Percentiles rank a stretch among this genome's conserved stretches.
These are phyloP conservation scores for Lasiodiplodia sp. DNA, from an alignment of 2,329 filamentous ascomycete species.

Conservation along the genomic window DNA sequence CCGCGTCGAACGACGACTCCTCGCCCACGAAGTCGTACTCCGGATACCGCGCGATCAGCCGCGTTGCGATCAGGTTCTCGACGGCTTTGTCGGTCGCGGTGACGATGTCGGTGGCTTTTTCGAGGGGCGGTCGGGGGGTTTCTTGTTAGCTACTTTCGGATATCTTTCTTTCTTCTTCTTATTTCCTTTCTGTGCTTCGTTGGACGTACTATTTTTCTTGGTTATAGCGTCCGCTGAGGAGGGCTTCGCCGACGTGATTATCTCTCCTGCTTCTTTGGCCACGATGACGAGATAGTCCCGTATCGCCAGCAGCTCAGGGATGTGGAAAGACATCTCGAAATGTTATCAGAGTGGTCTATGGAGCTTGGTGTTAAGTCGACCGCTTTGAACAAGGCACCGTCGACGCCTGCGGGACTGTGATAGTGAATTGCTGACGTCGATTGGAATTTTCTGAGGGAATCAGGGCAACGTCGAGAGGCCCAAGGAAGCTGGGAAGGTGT, in stretches of 20 bases:
- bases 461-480: background rate
- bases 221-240: background rate
- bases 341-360: too few relatives aligned
- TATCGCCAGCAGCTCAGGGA: background rate
- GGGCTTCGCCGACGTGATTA: slow-evolving; percentile 10
- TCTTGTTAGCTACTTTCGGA: background rate
- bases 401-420: background rate
- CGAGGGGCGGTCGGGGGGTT: background rate
- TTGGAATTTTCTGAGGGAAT: background rate
- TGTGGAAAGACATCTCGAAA: background rate
- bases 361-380: background rate
- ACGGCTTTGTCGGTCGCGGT: slow-evolving; percentile 22
- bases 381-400: background rate
- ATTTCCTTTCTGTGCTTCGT: background rate
- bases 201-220: slow-evolving; percentile 11
- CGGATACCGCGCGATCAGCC: slow-evolving; percentile 14
- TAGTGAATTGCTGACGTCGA: background rate
- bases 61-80: slow-evolving; percentile 13
- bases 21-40: slow-evolving; percentile 22
- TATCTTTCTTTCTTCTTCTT: background rate
- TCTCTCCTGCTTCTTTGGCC: slow-evolving; percentile 7
- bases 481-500: background rate
- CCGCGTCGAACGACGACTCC: background rate
- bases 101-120: slow-evolving; percentile 18
- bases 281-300: slow-evolving; percentile 18